Base-by-base conservation (phyloP, 2,329 filamentous ascomycete genomes). In the Monosporascus sp. region DNA sequence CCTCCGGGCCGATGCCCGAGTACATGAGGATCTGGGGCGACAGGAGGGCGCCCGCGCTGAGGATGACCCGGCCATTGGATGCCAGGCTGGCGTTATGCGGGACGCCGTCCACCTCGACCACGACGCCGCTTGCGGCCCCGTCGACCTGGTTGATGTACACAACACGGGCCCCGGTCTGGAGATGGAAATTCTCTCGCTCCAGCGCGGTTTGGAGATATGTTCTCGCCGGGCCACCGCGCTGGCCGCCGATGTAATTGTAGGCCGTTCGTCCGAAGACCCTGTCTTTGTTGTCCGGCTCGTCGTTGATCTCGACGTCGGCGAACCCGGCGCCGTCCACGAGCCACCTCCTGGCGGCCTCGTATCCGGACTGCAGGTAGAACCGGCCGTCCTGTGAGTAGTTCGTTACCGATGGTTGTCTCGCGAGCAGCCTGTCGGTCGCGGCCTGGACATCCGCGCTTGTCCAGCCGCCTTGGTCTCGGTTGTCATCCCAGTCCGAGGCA, bases 171-270 rank as follows among this genome's bases (percentile, higher is more conserved):
- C 73, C 71, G 0, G 67, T 75, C 58, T 72, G 67, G 1, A 82
- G 60, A 50, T 64, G 65, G 66, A 80, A 79, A 53, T 77, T 76
- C 3, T 44, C 48, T 24, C 69, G 65, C 14, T 64, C 53, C 15
- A 75, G 58, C 0, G 78, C 76, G 4, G 65, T 69, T 55, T 79
- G 76, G 0, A 82, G 71, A 56, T 81, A 80, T 0, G 75, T 80
- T 52, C 68, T 69, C 0, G 69, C 70, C 0, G 78, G 76, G 0
- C 78, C 78, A 20, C 76, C 77, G 43, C 78, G 68, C 55, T 80
- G 73, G 3, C 77, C 78, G 20, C 73, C 65, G 18, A 72, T 68
- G 56, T 79, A 80, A 56, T 77, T 70, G 60, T 72, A 80, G 1
- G 72, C 68, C 0, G 78, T 72, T 22, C 75, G 68, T 3, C 77